Percentiles rank a stretch among this genome's conserved stretches.
phyloP scores from a whole-genome alignment of 768 basidiomycete genomes.

The Multifurca ochricompacta region DNA sequence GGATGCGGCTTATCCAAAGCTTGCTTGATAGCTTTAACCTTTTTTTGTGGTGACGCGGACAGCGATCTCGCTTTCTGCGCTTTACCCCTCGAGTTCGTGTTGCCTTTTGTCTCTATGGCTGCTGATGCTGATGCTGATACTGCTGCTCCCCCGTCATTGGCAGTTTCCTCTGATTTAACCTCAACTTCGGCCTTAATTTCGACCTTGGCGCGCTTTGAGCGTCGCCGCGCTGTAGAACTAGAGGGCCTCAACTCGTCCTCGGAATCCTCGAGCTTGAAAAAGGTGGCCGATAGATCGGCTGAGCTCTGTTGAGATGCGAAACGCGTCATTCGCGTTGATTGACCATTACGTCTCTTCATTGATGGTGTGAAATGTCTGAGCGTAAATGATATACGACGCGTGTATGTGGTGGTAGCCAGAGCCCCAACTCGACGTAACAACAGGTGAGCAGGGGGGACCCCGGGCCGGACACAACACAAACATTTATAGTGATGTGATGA shows the following conservation, averaged over 20 bases:
- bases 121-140: no score
- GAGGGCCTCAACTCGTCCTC: conserved; percentile 16
- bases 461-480: no score
- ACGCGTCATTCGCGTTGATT: not conserved
- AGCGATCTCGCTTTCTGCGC: not conserved
- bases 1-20: conserved; percentile 55
- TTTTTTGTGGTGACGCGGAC: conserved; percentile 39
- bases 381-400: not conserved
- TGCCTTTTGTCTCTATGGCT: no score
- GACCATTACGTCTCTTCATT: conserved; percentile 11
- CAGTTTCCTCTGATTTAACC: not conserved
- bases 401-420: not conserved
- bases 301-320: conserved; percentile 12
- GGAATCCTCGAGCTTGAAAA: conserved; percentile 22
- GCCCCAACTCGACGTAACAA: no score
- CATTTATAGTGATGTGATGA: no score
- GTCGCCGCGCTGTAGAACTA: conserved; percentile 18
- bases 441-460: no score
- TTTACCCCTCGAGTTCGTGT: not conserved
- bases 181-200: conserved; percentile 18
- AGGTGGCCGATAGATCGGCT: conserved; percentile 13
- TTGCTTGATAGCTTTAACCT: conserved; percentile 48
- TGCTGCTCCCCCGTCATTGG: conserved; percentile 12
- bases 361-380: no score
- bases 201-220: conserved; percentile 29